These are phyloP conservation scores for Colletotrichum higginsianum DNA, from an alignment of 2,329 filamentous ascomycete species.

Conservation along the genomic window DNA sequence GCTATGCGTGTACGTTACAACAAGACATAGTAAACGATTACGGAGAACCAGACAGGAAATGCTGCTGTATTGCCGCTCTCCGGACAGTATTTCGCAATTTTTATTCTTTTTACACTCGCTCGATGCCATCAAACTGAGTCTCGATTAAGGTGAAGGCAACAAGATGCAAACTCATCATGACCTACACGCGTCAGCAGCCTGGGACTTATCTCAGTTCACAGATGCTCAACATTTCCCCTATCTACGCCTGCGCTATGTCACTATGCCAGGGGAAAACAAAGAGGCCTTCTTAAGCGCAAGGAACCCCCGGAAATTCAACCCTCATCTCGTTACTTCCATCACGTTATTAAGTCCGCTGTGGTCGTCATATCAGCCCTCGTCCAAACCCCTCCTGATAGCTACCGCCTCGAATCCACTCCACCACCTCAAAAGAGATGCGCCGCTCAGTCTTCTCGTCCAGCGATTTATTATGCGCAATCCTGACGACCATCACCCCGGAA, in stretches of 20 bases:
- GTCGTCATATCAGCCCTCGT: conserved; percentile 11
- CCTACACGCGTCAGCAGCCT: background rate
- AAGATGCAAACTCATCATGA: background rate
- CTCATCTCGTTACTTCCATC: conserved; percentile 3
- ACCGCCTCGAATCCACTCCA: conserved; percentile 79
- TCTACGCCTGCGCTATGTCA: conserved; percentile 42
- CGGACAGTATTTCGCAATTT: background rate
- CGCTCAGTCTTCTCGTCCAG: conserved; percentile 80
- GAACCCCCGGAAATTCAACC: conserved; percentile 1
- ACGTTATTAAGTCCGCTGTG: conserved; percentile 19
- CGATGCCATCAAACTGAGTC: background rate
- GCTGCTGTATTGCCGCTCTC: conserved; percentile 22
- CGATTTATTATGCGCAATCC: conserved; percentile 58
- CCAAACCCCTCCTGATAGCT: conserved; percentile 55
- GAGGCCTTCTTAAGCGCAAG: conserved; percentile 4
- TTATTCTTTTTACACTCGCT: background rate
- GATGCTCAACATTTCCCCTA: conserved; percentile 21
- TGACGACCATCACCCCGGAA: conserved; percentile 68
- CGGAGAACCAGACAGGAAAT: conserved; percentile 12
- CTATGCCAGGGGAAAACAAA: conserved; percentile 1
- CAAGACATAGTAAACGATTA: conserved; percentile 23
- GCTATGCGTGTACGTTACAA: no score
- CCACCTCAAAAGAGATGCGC: conserved; percentile 87
- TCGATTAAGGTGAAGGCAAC: background rate
- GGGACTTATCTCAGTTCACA: background rate